Conservation (phyloP, 1,139 yeast species). For the Schizosaccharomyces versatilis region DNA sequence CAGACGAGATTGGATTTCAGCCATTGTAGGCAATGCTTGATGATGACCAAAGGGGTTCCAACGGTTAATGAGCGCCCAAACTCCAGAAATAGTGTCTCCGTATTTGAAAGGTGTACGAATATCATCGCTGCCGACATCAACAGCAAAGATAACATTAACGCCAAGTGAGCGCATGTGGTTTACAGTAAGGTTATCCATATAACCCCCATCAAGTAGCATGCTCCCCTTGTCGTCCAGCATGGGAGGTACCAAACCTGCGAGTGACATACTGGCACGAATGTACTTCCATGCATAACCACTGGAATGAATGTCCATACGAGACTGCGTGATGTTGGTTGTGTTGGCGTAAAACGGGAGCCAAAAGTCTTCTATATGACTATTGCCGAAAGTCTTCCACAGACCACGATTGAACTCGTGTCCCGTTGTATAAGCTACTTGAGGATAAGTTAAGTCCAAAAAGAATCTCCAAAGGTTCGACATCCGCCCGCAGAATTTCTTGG, state of each 20-base stretch:
- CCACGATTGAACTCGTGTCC: conserved; percentile 96
- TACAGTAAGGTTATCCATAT: conserved; percentile 81
- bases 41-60: conserved; percentile 77
- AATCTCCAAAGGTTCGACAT: conserved; percentile 72
- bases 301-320: conserved; percentile 83
- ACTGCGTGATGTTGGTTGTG: conserved; percentile 88
- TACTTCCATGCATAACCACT: conserved; percentile 91
- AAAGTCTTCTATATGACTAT: conserved; percentile 78
- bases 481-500: conserved; percentile 67
- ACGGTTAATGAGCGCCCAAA: conserved; percentile 73
- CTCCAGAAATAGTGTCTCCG: conserved; percentile 82
- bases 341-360: conserved; percentile 80
- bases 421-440: conserved; percentile 81
- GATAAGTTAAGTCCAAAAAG: conserved; percentile 65
- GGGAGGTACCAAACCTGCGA: conserved; percentile 85
- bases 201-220: conserved; percentile 90
- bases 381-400: conserved; percentile 87
- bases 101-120: conserved; percentile 77
- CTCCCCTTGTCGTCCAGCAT: conserved; percentile 64
- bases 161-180: conserved; percentile 72
- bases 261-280: conserved; percentile 86
- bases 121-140: conserved; percentile 92
- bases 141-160: conserved; percentile 70
- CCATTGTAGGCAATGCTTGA: conserved; percentile 81
- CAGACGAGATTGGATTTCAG: conserved; percentile 75